Evolutionary conservation across 306 rosid species (phyloP), one percentile per base, ranked within the genome.

Genomic region (Pachyrhizus erosus): DNA sequence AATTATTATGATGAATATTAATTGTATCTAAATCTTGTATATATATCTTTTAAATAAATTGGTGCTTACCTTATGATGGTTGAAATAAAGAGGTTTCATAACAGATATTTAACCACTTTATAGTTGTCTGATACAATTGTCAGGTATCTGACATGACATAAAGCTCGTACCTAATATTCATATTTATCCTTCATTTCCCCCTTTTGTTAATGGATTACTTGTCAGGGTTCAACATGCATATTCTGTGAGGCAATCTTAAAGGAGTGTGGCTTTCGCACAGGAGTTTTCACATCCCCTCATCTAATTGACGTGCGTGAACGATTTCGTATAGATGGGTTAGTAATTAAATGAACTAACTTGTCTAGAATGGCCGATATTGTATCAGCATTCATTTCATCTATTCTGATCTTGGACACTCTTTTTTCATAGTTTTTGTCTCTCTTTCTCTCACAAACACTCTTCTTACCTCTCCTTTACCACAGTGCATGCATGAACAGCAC

Each of bases 261-360:
- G 58, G 94, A 92, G 77, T 90, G 92, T 72, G 97, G 94, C 64
- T 73, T 92, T 74, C 94, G 80, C 69, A 90, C 97, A 6, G 97
- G 94, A 79, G 89, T 92, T 72, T 90, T 92, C 89, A 92, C 88
- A 48, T 92, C 95, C 42, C 92, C 93, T 88, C 90, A 88, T 80
- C 82, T 88, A 67, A 90, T 91, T 42, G 96, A 91, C 8, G 91
- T 91, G 75, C 87, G 92, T 27, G 96, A 91, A 82, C 86, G 96
- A 76, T 84, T 91, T 84, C 93, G 93, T 37, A 48, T 91, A 84
- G 84, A 91, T 75, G 96, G 93, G 96, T 91, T 55, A 83, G 92
- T 86, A 80, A 75, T 87, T 55, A 58, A 69, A 29, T 70, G 40
- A 29, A 48, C 34, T 74, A 27, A 4, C 78, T 24, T 62, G 37